Percentiles rank a stretch among this genome's conserved stretches.
Evolutionary conservation across 768 basidiomycete species (phyloP).

Genomic region (Russula sp.): DNA sequence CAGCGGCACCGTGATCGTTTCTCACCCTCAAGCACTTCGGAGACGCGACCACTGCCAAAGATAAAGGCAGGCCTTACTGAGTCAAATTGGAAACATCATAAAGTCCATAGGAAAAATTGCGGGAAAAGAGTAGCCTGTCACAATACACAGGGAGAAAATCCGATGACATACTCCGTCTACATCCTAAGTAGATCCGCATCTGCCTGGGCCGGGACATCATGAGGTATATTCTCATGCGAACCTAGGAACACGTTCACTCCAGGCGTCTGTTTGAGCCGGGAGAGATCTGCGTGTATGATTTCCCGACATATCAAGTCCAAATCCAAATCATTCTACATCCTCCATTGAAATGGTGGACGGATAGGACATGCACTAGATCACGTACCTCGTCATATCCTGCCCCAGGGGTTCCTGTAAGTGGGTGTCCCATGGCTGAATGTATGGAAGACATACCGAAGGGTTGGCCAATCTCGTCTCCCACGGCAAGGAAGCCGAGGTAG

Average conservation of each 20-base stretch:
- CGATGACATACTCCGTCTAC: constrained; percentile 5
- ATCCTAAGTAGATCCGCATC: constrained; percentile 3
- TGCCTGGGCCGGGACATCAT: neutral
- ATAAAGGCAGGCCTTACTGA: neutral
- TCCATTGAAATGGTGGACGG: neutral
- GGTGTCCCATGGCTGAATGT: neutral
- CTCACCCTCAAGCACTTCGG: too few species aligned
- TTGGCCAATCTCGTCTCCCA: constrained; percentile 64
- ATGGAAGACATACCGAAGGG: constrained; percentile 44
- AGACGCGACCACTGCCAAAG: too few species aligned
- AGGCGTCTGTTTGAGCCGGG: constrained; percentile 43
- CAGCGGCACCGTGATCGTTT: neutral
- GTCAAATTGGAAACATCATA: neutral
- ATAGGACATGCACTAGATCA: neutral
- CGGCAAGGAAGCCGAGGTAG: constrained; percentile 69
- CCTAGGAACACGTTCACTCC: constrained; percentile 44
- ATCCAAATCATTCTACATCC: constrained; percentile 54
- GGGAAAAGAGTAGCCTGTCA: neutral
- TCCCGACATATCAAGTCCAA: constrained; percentile 55
- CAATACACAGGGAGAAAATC: neutral
- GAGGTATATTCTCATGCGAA: constrained; percentile 11
- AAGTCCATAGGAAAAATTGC: neutral
- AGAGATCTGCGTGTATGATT: constrained; percentile 51
- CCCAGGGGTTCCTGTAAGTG: neutral
- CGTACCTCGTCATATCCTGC: constrained; percentile 54